A percentile compares a stretch with the other conserved stretches of the same genome.
Evolutionary conservation across 768 basidiomycete genomes (phyloP).

Genomic region (Infundibulicybe gibba): DNA sequence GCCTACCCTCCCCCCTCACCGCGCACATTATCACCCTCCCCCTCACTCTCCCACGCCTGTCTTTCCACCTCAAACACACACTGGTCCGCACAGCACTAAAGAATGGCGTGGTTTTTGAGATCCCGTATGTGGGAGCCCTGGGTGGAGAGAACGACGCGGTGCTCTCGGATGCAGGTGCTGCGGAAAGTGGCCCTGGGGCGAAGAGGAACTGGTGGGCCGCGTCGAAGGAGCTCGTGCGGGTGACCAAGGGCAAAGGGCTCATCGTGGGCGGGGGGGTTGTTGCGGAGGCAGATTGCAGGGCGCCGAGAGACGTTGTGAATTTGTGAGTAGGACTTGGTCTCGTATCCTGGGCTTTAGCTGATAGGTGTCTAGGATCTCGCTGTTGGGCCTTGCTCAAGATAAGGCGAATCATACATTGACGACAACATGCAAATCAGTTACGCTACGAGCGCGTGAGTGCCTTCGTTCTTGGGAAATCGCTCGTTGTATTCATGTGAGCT

Average conservation of each 20-base stretch:
- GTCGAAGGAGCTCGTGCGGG: slow-evolving; percentile 71
- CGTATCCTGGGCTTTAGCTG: background rate
- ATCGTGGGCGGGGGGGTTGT: slow-evolving; percentile 68
- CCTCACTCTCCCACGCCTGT: slow-evolving; percentile 70
- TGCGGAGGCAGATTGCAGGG: slow-evolving; percentile 60
- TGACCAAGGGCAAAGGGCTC: slow-evolving; percentile 77
- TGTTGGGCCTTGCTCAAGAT: slow-evolving; percentile 70
- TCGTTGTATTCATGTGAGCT: background rate
- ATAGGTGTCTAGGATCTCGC: slow-evolving; percentile 43
- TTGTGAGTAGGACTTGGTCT: slow-evolving; percentile 41
- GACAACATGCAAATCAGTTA: slow-evolving; percentile 58
- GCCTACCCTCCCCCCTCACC: slow-evolving; percentile 69
- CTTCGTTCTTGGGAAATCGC: background rate
- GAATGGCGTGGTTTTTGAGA: slow-evolving; percentile 82
- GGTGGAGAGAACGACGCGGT: slow-evolving; percentile 54
- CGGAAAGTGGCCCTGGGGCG: slow-evolving; percentile 47
- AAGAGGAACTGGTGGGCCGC: slow-evolving; percentile 87
- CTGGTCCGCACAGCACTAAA: slow-evolving; percentile 76
- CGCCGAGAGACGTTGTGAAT: slow-evolving; percentile 72
- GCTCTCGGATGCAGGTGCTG: slow-evolving; percentile 41
- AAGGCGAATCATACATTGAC: slow-evolving; percentile 60
- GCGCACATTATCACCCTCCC: slow-evolving; percentile 81
- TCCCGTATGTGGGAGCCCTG: slow-evolving; percentile 72
- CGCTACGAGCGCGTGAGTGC: slow-evolving; percentile 69
- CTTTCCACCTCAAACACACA: slow-evolving; percentile 82